Evolutionary conservation across 2,329 filamentous ascomycete genomes (phyloP).

Genomic region (Penicillium sp.): DNA sequence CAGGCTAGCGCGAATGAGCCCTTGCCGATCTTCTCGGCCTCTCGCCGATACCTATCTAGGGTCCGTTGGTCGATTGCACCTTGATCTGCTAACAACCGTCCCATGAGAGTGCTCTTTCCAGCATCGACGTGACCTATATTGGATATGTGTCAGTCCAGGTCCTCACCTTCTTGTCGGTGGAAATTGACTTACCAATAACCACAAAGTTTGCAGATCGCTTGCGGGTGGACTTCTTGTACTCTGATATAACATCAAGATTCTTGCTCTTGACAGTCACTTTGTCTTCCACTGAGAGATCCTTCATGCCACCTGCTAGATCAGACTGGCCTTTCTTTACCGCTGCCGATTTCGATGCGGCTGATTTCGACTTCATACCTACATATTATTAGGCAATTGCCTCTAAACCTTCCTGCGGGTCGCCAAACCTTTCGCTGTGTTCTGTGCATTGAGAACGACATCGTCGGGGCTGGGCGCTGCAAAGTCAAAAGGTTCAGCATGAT

Average conservation of each 20-base stretch:
- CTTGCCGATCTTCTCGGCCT: constrained; percentile 90
- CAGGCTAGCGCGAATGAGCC: constrained; percentile 94
- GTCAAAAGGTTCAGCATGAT: constrained; percentile 49
- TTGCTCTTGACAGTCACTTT: constrained; percentile 63
- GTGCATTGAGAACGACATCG: constrained; percentile 81
- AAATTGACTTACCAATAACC: constrained; percentile 69
- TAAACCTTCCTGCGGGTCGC: constrained; percentile 41
- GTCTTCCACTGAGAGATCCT: constrained; percentile 52
- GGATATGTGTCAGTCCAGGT: constrained; percentile 24
- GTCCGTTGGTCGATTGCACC: constrained; percentile 85
- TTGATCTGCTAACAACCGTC: constrained; percentile 83
- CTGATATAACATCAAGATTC: constrained; percentile 78
- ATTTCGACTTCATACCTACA: constrained; percentile 48
- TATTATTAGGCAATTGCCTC: constrained; percentile 39
- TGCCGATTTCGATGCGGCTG: constrained; percentile 41
- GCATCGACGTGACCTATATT: constrained; percentile 85
- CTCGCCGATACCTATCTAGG: constrained; percentile 81
- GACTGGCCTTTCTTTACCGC: constrained; percentile 44
- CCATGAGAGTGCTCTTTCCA: constrained; percentile 97
- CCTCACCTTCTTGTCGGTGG: not conserved
- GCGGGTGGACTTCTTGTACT: constrained; percentile 70
- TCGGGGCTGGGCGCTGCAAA: constrained; percentile 90
- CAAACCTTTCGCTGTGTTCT: constrained; percentile 76
- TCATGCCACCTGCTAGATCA: constrained; percentile 50
- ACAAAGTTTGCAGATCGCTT: constrained; percentile 89